Evolutionary conservation across 108 stramenopile genomes (phyloP).

Genomic region (Pseudonitzschia multistriata): DNA sequence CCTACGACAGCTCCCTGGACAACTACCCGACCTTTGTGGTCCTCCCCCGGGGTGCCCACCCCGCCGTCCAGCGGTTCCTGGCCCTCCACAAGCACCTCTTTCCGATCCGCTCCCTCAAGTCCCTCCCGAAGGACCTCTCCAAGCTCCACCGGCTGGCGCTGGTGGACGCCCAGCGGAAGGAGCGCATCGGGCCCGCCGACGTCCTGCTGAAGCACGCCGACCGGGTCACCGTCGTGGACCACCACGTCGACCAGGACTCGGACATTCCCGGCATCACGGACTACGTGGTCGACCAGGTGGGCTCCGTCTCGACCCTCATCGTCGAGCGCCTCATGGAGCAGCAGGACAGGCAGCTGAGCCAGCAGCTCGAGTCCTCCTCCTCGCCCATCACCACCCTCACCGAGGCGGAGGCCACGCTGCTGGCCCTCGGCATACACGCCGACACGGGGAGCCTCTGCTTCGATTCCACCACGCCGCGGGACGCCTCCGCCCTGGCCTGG

Average conservation of each 20-base stretch:
- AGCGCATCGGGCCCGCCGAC: conserved; percentile 86
- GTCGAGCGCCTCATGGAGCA: conserved; percentile 61
- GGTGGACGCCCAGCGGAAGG: conserved; percentile 88
- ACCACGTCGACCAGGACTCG: conserved; percentile 87
- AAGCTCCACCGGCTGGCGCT: conserved; percentile 78
- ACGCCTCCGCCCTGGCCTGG: conserved; percentile 88
- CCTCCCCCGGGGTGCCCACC: conserved; percentile 91
- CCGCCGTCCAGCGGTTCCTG: conserved; percentile 85
- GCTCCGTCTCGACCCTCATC: conserved; percentile 85
- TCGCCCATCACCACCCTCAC: conserved; percentile 48
- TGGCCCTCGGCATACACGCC: conserved; percentile 91
- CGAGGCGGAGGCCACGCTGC: conserved; percentile 86
- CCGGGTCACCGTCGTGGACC: conserved; percentile 87
- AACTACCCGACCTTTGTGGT: conserved; percentile 85
- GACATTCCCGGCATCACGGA: conserved; percentile 80
- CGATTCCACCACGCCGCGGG: conserved; percentile 91
- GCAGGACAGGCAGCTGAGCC: conserved; percentile 36
- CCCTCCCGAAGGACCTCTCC: conserved; percentile 63
- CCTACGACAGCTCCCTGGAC: conserved; percentile 38
- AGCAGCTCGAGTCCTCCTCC: background rate
- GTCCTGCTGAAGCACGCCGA: conserved; percentile 72
- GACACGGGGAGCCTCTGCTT: conserved; percentile 93
- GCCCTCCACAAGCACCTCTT: conserved; percentile 90
- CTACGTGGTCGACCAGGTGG: conserved; percentile 87
- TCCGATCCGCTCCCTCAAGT: conserved; percentile 82